phyloP scores from a whole-genome alignment of 139 green algal species.

The Volvox reticuliferus region DNA sequence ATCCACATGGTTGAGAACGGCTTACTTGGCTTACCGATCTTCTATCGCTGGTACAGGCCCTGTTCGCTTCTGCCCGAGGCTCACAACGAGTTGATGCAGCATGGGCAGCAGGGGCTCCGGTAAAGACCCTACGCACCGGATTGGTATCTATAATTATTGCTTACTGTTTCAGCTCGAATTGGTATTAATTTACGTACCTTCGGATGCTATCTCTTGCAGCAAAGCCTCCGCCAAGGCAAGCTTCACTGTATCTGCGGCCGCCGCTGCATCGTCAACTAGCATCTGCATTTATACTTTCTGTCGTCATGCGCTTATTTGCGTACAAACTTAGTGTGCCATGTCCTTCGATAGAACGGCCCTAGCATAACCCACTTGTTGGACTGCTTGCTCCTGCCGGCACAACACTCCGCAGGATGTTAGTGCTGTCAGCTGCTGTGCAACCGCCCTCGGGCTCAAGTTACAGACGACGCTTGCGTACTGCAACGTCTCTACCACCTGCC shows the following conservation, averaged over 20 bases:
- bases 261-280: neutral
- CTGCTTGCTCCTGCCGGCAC: neutral
- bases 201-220: neutral
- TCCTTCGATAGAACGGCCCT: no score
- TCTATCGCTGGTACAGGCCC: no score
- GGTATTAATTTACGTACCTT: neutral
- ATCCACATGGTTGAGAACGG: no score
- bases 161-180: no score
- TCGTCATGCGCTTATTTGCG: no score
- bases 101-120: neutral
- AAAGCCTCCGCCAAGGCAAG: neutral
- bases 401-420: neutral
- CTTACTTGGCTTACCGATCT: neutral
- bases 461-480: neutral
- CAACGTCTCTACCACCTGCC: neutral
- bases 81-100: neutral
- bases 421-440: neutral
- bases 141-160: no score
- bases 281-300: neutral
- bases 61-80: neutral
- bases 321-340: no score
- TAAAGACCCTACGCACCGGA: neutral
- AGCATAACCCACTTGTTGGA: slow-evolving; percentile 6
- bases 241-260: neutral
- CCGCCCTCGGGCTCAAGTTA: neutral